phyloP scores from a whole-genome alignment of 176 grass and related monocot species.

The Alloteropsis semialata region DNA sequence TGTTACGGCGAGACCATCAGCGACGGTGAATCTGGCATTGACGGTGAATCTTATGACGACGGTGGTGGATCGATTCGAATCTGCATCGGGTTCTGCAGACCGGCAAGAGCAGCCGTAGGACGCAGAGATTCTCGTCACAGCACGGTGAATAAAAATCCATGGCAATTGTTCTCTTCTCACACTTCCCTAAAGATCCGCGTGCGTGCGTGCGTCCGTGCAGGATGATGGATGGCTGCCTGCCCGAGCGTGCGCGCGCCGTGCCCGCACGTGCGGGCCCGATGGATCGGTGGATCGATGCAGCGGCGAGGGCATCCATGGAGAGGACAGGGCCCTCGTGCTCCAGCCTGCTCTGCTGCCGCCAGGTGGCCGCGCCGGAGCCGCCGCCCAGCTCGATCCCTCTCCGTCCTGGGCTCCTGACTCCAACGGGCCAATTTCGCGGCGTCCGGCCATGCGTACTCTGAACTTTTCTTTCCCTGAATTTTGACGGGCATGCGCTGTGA shows the following conservation, averaged over 20 bases:
- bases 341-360: background rate
- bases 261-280: constrained; percentile 9
- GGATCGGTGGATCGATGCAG: background rate
- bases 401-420: no score
- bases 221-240: background rate
- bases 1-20: no score
- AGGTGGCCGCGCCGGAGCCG: background rate
- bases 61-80: background rate
- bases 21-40: background rate
- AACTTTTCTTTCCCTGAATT: no score
- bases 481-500: no score
- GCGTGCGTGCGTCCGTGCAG: background rate
- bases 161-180: background rate
- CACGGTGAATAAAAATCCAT: background rate
- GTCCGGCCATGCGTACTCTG: no score
- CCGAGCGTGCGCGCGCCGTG: background rate
- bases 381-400: no score
- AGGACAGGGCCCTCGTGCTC: background rate
- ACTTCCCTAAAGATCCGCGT: background rate
- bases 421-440: background rate
- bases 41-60: background rate
- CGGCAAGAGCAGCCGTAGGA: background rate
- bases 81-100: background rate
- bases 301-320: background rate
- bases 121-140: background rate